phyloP scores from a whole-genome alignment of 2,329 filamentous ascomycete genomes.

The Aspergillus sclerotialis region DNA sequence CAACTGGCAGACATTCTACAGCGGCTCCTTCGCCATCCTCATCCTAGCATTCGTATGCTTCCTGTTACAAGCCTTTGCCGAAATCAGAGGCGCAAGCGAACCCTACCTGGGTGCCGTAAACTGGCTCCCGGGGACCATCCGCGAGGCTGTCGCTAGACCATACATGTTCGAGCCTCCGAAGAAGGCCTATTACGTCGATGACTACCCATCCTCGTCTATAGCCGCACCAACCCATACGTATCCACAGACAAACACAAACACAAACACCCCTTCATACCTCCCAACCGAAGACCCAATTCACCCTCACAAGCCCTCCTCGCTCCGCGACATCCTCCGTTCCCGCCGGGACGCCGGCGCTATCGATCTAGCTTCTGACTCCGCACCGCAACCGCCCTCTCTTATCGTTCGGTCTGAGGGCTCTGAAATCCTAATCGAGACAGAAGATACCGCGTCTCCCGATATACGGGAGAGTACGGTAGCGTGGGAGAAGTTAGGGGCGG shows the following conservation, averaged over 20 bases:
- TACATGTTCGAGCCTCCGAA: constrained; percentile 19
- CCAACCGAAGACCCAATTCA: background rate
- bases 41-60: constrained; percentile 58
- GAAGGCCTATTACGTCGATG: background rate
- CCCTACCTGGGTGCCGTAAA: constrained; percentile 51
- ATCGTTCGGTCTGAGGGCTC: constrained; percentile 16
- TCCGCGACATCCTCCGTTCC: constrained; percentile 23
- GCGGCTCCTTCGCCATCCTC: constrained; percentile 52
- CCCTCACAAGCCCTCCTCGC: constrained; percentile 4
- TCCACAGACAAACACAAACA: background rate
- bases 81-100: constrained; percentile 52
- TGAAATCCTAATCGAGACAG: constrained; percentile 19
- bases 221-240: background rate
- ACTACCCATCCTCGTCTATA: too few species aligned
- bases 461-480: constrained; percentile 23
- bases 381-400: constrained; percentile 11
- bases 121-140: constrained; percentile 49
- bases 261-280: too few species aligned
- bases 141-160: constrained; percentile 32
- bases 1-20: constrained; percentile 45
- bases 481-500: constrained; percentile 64
- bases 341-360: constrained; percentile 15
- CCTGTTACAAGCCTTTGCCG: constrained; percentile 54
- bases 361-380: constrained; percentile 8
- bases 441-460: constrained; percentile 3